These are phyloP conservation scores for Fusarium drepaniforme DNA, from an alignment of 2,329 filamentous ascomycete species.

Conservation along the genomic window DNA sequence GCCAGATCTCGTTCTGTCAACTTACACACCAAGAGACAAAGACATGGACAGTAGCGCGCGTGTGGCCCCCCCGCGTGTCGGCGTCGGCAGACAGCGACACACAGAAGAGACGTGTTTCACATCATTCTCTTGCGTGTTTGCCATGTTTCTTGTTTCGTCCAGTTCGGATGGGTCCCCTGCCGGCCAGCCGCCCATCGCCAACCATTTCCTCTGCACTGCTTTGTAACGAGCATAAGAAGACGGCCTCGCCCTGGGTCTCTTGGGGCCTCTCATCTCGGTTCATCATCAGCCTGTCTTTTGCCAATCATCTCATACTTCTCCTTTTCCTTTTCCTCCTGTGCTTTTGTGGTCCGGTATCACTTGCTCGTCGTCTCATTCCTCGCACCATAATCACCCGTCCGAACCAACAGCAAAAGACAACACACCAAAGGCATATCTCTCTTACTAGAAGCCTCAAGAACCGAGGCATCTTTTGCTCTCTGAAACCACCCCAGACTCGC, in stretches of 20 bases:
- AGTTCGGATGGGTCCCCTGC: conserved; percentile 38
- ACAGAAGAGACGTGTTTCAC: conserved; percentile 33
- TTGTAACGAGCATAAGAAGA: conserved; percentile 43
- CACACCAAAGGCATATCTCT: conserved; percentile 25
- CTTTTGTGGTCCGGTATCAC: conserved; percentile 40
- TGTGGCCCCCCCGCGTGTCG: conserved; percentile 19
- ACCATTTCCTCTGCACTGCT: conserved; percentile 30
- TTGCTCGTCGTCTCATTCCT: background rate
- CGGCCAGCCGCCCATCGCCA: conserved; percentile 38
- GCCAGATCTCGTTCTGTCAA: conserved; percentile 3
- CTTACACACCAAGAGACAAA: conserved; percentile 28
- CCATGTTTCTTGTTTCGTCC: conserved; percentile 40
- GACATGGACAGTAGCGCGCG: conserved; percentile 13
- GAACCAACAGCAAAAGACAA: conserved; percentile 30
- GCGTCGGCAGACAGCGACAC: background rate
- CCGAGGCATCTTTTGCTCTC: conserved; percentile 5
- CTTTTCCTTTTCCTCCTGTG: conserved; percentile 7
- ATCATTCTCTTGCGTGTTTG: conserved; percentile 39
- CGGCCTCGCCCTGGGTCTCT: conserved; percentile 45
- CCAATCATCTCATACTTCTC: conserved; percentile 36
- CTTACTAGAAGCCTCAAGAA: conserved; percentile 13
- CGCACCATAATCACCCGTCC: conserved; percentile 4
- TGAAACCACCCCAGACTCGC: conserved; percentile 16
- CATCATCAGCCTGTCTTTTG: conserved; percentile 43
- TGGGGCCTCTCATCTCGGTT: conserved; percentile 9